Conservation (phyloP, 768 basidiomycete genomes). For the Glaciozyma martinii region DNA sequence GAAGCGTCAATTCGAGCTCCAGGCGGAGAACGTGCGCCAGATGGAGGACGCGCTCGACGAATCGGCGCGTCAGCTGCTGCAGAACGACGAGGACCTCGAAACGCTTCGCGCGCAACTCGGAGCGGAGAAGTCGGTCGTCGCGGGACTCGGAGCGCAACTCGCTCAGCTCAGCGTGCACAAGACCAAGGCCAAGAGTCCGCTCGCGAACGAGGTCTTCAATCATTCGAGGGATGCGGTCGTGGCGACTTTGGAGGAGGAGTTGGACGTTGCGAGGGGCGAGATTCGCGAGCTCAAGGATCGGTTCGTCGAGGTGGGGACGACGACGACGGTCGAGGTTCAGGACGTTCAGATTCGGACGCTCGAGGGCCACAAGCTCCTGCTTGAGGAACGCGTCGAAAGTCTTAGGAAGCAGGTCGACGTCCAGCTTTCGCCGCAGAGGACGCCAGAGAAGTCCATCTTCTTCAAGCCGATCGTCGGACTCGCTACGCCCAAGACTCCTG, state of each 20-base stretch:
- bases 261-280: constrained; percentile 67
- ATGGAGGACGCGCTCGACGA: constrained; percentile 29
- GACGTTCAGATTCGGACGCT: constrained; percentile 66
- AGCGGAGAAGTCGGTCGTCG: constrained; percentile 15
- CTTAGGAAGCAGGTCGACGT: constrained; percentile 31
- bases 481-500: constrained; percentile 33
- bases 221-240: constrained; percentile 17
- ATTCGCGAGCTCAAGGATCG: constrained; percentile 60
- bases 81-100: constrained; percentile 19
- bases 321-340: constrained; percentile 49
- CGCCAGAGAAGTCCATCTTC: constrained; percentile 28
- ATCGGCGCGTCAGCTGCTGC: constrained; percentile 22
- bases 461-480: constrained; percentile 26
- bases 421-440: constrained; percentile 14
- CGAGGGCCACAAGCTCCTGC: constrained; percentile 65
- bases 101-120: constrained; percentile 13
- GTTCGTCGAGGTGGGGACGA: constrained; percentile 60
- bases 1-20: background rate
- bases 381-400: constrained; percentile 56
- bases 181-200: constrained; percentile 24
- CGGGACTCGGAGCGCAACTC: constrained; percentile 19
- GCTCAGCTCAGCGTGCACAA: constrained; percentile 19
- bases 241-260: constrained; percentile 54
- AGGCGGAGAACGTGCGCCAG: constrained; percentile 9
- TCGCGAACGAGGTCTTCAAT: constrained; percentile 23